These are phyloP conservation scores for Populus hybrid DNA, from an alignment of 441 rosid genomes.

Conservation along the genomic window DNA sequence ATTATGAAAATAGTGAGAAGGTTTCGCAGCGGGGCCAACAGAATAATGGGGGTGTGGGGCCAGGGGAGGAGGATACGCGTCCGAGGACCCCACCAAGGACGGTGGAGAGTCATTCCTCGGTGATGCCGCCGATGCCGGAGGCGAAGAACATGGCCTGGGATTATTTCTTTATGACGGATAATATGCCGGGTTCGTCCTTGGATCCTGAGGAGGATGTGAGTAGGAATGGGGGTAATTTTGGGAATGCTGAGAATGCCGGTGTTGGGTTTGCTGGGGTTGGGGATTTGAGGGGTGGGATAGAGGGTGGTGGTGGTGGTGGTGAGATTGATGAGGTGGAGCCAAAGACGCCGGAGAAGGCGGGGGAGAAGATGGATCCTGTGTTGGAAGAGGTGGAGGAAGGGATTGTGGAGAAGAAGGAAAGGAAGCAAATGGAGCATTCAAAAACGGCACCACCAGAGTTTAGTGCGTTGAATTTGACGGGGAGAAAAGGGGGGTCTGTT, in stretches of 20 bases:
- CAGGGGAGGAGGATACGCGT: constrained; percentile 19
- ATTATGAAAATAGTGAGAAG: constrained; percentile 18
- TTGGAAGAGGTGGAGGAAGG: constrained; percentile 20
- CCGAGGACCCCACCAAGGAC: constrained; percentile 38
- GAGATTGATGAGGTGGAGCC: constrained; percentile 27
- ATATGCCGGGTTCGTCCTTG: constrained; percentile 55
- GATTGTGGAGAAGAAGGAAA: constrained; percentile 26
- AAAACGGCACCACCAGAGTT: constrained; percentile 58
- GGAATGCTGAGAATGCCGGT: constrained; percentile 19
- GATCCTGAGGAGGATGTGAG: constrained; percentile 26
- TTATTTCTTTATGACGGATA: constrained; percentile 66
- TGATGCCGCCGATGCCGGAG: constrained; percentile 45
- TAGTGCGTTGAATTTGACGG: constrained; percentile 19
- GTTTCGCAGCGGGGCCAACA: constrained; percentile 19
- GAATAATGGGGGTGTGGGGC: constrained; percentile 20
- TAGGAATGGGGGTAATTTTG: constrained; percentile 22
- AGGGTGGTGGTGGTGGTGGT: constrained; percentile 10
- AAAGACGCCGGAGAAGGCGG: constrained; percentile 39
- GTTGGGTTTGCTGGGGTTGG: constrained; percentile 16
- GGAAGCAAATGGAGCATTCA: constrained; percentile 57
- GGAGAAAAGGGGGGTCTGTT: constrained; percentile 22
- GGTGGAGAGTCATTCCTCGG: constrained; percentile 32
- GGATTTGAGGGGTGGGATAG: constrained; percentile 16
- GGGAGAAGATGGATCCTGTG: constrained; percentile 38
- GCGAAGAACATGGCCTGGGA: constrained; percentile 68